Percentiles rank a stretch among this genome's conserved stretches.
These are phyloP conservation scores for Fragaria iinumae DNA, from an alignment of 306 rosid species.

Conservation along the genomic window DNA sequence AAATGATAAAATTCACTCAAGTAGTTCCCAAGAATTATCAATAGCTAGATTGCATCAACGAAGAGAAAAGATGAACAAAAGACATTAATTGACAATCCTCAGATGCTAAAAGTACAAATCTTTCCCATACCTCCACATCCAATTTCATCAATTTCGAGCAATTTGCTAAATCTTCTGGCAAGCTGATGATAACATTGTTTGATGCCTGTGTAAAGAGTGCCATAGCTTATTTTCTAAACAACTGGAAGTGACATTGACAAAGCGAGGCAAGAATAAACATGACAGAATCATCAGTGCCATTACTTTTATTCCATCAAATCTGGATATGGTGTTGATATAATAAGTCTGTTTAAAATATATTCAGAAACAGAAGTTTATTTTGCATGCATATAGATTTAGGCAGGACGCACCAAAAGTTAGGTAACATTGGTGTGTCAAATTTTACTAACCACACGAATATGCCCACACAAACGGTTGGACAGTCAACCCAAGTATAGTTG, in stretches of 20 bases:
- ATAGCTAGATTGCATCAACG: background rate
- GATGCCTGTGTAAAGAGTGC: conserved; percentile 61
- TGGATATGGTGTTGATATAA: background rate
- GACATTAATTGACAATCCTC: conserved; percentile 3
- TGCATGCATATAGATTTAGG: background rate
- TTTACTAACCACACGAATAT: background rate
- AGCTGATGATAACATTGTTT: conserved; percentile 62
- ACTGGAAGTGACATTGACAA: background rate
- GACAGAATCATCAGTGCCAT: background rate
- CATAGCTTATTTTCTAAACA: conserved; percentile 5
- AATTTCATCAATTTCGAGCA: conserved; percentile 83
- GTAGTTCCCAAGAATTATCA: conserved; percentile 19
- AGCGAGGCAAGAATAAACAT: background rate
- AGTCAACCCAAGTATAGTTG: conserved; percentile 17
- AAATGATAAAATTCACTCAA: conserved; percentile 13
- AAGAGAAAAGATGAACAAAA: conserved; percentile 1
- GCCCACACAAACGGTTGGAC: background rate
- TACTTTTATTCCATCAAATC: background rate
- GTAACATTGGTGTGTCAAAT: background rate
- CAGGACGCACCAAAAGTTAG: background rate
- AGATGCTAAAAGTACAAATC: conserved; percentile 20
- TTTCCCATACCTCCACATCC: conserved; percentile 74
- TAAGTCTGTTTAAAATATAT: background rate
- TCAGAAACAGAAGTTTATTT: background rate
- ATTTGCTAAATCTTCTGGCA: conserved; percentile 74